Evolutionary conservation across 2,329 filamentous ascomycete genomes (phyloP).

Genomic region (Graphilbum fragrans): DNA sequence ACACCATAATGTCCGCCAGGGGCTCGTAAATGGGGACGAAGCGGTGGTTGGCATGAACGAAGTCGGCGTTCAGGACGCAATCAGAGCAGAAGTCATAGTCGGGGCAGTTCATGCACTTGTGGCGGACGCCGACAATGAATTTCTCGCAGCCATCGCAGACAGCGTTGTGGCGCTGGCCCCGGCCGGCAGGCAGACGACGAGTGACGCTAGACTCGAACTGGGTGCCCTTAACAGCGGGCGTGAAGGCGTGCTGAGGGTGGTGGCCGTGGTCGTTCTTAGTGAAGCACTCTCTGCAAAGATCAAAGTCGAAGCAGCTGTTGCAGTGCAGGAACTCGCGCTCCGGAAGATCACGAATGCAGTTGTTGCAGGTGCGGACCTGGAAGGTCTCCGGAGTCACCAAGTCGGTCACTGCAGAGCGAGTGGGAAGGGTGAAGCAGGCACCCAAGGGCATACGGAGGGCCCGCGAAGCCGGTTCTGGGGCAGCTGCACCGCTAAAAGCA

Average conservation of each 20-base stretch:
- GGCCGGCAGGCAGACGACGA: slow-evolving; percentile 63
- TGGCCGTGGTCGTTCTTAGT: slow-evolving; percentile 70
- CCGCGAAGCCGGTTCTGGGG: too few relatives aligned
- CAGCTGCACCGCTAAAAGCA: too few relatives aligned
- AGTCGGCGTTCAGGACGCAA: slow-evolving; percentile 55
- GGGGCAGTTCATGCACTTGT: slow-evolving; percentile 95
- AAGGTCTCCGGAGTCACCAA: neutral
- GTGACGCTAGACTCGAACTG: slow-evolving; percentile 48
- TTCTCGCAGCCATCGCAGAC: slow-evolving; percentile 92
- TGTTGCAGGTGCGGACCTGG: slow-evolving; percentile 55
- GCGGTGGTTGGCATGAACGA: slow-evolving; percentile 70
- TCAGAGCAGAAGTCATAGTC: slow-evolving; percentile 91
- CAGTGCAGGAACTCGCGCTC: slow-evolving; percentile 81
- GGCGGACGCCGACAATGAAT: slow-evolving; percentile 75
- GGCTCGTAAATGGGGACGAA: slow-evolving; percentile 77
- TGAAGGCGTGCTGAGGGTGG: slow-evolving; percentile 76
- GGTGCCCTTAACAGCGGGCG: slow-evolving; percentile 51
- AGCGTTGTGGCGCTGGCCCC: slow-evolving; percentile 71
- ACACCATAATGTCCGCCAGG: slow-evolving; percentile 14
- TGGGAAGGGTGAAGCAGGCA: too few relatives aligned
- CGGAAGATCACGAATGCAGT: slow-evolving; percentile 53
- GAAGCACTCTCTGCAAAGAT: slow-evolving; percentile 81
- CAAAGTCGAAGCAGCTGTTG: slow-evolving; percentile 74
- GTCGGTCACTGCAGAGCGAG: neutral
- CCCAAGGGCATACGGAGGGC: too few relatives aligned